Conservation (phyloP, 305 asterid species). For the Rubia peregrina region DNA sequence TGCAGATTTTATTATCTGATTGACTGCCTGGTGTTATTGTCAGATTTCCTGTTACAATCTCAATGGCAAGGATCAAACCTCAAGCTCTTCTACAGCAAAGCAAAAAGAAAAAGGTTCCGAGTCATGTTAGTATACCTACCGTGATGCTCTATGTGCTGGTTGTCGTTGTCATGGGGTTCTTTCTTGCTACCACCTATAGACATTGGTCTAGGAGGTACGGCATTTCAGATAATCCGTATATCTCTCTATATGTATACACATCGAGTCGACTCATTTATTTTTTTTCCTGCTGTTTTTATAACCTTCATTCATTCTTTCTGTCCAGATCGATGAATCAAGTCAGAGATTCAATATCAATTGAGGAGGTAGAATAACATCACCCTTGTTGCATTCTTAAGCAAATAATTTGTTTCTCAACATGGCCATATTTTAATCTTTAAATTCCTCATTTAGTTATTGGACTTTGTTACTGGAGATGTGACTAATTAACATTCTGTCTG, state of each 20-base stretch:
- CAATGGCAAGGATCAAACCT: conserved; percentile 95
- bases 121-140: conserved; percentile 37
- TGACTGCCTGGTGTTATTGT: background rate
- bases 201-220: conserved; percentile 58
- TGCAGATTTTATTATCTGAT: background rate
- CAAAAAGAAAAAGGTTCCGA: conserved; percentile 82
- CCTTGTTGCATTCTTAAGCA: background rate
- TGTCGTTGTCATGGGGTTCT: conserved; percentile 42
- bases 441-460: background rate
- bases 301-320: conserved; percentile 14
- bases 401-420: background rate
- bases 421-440: background rate
- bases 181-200: conserved; percentile 57
- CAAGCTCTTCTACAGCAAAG: conserved; percentile 92
- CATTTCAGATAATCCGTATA: background rate
- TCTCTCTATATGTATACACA: background rate
- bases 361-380: conserved; percentile 44
- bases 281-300: conserved; percentile 7
- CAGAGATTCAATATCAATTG: conserved; percentile 31
- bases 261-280: background rate
- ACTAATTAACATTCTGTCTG: background rate
- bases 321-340: conserved; percentile 34
- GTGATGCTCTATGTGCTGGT: conserved; percentile 28
- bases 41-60: conserved; percentile 1
- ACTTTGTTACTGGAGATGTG: background rate